Evolutionary conservation across 495 filamentous ascomycete genomes (phyloP).

Genomic region (Penicillium lividum): DNA sequence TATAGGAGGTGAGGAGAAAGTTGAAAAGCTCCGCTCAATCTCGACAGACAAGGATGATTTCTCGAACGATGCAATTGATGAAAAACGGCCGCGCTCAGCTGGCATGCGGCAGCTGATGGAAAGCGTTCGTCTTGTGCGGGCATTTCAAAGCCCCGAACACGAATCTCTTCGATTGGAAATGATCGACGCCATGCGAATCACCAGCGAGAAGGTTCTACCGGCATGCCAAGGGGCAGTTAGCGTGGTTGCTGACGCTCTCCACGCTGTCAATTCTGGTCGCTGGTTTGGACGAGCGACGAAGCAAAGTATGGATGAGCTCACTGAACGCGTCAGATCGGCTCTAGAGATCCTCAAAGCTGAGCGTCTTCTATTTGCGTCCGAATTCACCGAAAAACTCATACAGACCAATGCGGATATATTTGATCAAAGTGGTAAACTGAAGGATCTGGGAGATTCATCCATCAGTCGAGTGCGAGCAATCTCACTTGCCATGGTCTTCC

Average conservation of each 20-base stretch:
- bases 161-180: slow-evolving; percentile 27
- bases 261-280: slow-evolving; percentile 27
- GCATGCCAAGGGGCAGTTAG: slow-evolving; percentile 25
- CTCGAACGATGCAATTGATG: not conserved
- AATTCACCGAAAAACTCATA: slow-evolving; percentile 31
- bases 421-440: slow-evolving; percentile 26
- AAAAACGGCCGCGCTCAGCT: slow-evolving; percentile 21
- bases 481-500: slow-evolving; percentile 31
- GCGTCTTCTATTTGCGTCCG: slow-evolving; percentile 22
- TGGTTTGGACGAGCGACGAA: slow-evolving; percentile 29
- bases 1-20: slow-evolving; percentile 22
- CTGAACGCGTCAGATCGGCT: slow-evolving; percentile 14
- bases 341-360: slow-evolving; percentile 20
- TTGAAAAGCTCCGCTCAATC: slow-evolving; percentile 24
- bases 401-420: slow-evolving; percentile 29
- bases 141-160: slow-evolving; percentile 27
- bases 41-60: slow-evolving; percentile 4
- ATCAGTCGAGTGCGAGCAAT: slow-evolving; percentile 23
- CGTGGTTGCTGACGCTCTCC: slow-evolving; percentile 22
- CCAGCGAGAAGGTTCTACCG: slow-evolving; percentile 25
- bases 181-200: slow-evolving; percentile 26
- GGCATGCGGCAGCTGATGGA: slow-evolving; percentile 33
- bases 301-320: slow-evolving; percentile 18
- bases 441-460: slow-evolving; percentile 12
- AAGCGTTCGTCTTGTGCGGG: slow-evolving; percentile 24